Base-by-base conservation (phyloP, 2,329 filamentous ascomycete species). In the Sporothrix dimorphospora region DNA sequence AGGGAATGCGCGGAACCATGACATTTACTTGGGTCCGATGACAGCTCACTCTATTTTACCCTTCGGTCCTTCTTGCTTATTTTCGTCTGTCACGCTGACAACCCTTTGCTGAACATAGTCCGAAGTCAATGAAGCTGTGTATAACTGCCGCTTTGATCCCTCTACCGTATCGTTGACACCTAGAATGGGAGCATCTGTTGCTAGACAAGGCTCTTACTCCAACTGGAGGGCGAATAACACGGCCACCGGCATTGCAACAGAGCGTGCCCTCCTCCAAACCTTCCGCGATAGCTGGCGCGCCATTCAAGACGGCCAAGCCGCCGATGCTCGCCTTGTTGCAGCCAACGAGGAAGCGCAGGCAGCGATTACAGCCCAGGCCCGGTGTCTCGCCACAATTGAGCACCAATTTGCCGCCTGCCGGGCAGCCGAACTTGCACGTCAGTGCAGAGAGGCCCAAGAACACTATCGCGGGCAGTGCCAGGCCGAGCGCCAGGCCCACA, bases 61-160 rank as follows among this genome's bases (percentile, higher is more conserved):
- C 38, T 12, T n/a, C 8, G 34, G n/a, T n/a, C n/a, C 9, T 27
- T 4, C 4, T 49, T 49, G 4, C n/a, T 16, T 5, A 8, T n/a
- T 49, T n/a, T 3, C n/a, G 55, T 34, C n/a, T 34, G 12, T 34
- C 9, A 30, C 27, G 47, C 19, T 24, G 6, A 21, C 38, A 6
- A 8, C 55, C 34, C 30, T 40, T 40, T 68, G 6, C 9, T 40
- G 57, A 16, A 4, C 7, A 21, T n/a, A 75, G 73, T 49, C 72
- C 34, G 75, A 76, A 16, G 65, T 76, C 47, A 53, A 76, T 19
- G 72, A 72, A 4, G 74, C 71, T n/a, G 47, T 77, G 21, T 66
- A 73, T 61, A 68, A 42, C 69, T 72, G 73, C 42, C 40, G 34
- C n/a, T 69, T 55, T 9, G 71, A 68, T 27, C 42, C 72, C 45